These are phyloP conservation scores for Immersiporthe knoxdaviesiana DNA, from an alignment of 2,329 filamentous ascomycete genomes.

Conservation along the genomic window DNA sequence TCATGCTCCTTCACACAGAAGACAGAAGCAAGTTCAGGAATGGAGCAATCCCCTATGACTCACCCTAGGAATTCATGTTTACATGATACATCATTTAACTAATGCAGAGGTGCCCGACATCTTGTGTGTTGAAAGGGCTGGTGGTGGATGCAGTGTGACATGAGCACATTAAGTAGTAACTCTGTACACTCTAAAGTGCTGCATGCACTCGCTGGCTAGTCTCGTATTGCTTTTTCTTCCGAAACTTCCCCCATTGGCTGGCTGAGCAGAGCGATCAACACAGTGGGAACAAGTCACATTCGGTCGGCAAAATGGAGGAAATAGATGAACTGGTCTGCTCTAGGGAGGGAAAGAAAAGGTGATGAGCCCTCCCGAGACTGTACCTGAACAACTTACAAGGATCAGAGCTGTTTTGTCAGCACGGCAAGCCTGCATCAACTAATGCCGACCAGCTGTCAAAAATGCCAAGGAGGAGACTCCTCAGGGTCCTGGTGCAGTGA, in stretches of 20 bases:
- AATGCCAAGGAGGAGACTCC: too few species aligned
- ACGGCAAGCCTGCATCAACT: too few species aligned
- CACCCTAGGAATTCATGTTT: not conserved
- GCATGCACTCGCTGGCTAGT: not conserved
- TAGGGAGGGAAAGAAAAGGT: not conserved
- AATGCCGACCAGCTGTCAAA: too few species aligned
- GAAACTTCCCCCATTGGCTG: not conserved
- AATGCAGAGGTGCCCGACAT: not conserved
- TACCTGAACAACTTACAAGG: too few species aligned
- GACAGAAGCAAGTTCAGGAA: not conserved
- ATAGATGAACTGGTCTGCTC: not conserved
- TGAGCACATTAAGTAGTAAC: too few species aligned
- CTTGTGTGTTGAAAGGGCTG: not conserved
- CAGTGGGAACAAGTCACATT: not conserved
- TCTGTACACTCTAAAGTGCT: not conserved
- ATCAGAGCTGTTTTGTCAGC: too few species aligned
- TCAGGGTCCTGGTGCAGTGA: too few species aligned
- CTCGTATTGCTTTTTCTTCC: not conserved
- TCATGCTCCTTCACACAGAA: not conserved
- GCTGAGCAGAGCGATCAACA: not conserved
- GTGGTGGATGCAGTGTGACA: not conserved
- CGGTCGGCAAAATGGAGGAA: not conserved
- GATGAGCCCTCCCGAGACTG: too few species aligned
- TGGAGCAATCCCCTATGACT: not conserved
- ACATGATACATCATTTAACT: not conserved